Evolutionary conservation across 768 basidiomycete species (phyloP), one percentile per base, ranked within the genome.

Genomic region (Gymnopilus dilepis): DNA sequence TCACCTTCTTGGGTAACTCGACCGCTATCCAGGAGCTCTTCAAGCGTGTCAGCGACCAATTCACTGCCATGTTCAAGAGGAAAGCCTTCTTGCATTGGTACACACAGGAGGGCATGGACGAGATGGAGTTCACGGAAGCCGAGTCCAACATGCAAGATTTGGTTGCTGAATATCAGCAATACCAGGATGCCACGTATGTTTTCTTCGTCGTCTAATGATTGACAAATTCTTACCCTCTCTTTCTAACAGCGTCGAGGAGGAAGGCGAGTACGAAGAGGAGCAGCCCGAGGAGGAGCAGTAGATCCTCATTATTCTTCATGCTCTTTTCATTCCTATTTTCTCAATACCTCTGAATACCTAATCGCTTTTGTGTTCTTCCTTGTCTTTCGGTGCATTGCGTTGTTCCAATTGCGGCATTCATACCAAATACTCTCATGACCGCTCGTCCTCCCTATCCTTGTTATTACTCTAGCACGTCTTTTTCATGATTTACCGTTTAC

Each of bases 61-160:
- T 99, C 87, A 93, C 94, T 63, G 94, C 94, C 78, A 99, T 98
- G 97, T 97, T 95, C 86, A 94, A 92, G 87, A 85, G 97, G 74
- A 98, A 98, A 82, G 96, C 96, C 24, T 95, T 95, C 87, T 85
- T 95, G 88, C 92, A 97, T 77, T 97, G 96, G 96, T 98, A 98
- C 78, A 99, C 96, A 34, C 94, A 97, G 76, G 97, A 99, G 83
- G 97, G 97, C 76, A 99, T 99, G 97, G 97, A 95, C 74, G 94
- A 95, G 84, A 94, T 95, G 93, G 93, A 95, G 86, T 95, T 98
- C 86, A 96, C 97, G 64, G 97, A 99, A 78, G 97, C 96, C 59
- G 96, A 99, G 80, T 95, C 93, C 65, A 98, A 98, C 86, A 95
- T 98, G 95, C 95, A 97, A 75, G 97, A 98, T 82, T 83, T 99